phyloP scores from a whole-genome alignment of 208 protist genomes.

The Leishmania aethiopica region DNA sequence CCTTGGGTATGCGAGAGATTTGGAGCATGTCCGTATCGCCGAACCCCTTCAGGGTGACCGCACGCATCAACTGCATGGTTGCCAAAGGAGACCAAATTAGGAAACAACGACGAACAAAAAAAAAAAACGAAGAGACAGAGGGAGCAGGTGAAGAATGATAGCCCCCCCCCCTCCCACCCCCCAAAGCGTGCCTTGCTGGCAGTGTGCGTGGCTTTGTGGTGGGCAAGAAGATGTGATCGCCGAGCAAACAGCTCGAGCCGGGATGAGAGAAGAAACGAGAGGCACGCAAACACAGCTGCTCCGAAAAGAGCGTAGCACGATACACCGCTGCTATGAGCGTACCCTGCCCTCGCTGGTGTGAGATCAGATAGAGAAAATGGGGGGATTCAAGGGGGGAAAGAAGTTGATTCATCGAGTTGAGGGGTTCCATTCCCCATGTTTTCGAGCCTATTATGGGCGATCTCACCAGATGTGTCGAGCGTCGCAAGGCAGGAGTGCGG shows the following conservation, averaged over 20 bases:
- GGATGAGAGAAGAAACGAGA: not conserved
- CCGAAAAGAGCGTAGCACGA: not conserved
- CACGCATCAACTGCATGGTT: conserved; percentile 78
- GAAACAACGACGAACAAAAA: not conserved
- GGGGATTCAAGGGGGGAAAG: not conserved
- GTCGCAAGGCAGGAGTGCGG: not conserved
- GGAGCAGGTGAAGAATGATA: too few relatives aligned
- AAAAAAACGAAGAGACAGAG: not conserved
- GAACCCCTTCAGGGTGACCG: conserved; percentile 79
- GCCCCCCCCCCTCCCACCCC: too few relatives aligned
- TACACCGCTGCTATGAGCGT: not conserved
- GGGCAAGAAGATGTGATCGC: not conserved
- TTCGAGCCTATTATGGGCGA: not conserved
- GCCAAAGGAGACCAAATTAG: not conserved
- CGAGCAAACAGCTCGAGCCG: not conserved
- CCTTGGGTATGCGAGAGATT: conserved; percentile 51
- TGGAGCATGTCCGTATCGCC: conserved; percentile 63
- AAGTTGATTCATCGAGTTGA: not conserved
- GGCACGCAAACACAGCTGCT: not conserved
- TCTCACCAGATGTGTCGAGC: not conserved
- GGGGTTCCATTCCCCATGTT: not conserved
- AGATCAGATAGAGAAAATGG: not conserved
- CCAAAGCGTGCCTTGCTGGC: not conserved
- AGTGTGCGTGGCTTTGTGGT: not conserved
- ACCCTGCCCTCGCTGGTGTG: not conserved